These are phyloP conservation scores for Fraxinus greggii DNA, from an alignment of 305 asterid species.

Conservation along the genomic window DNA sequence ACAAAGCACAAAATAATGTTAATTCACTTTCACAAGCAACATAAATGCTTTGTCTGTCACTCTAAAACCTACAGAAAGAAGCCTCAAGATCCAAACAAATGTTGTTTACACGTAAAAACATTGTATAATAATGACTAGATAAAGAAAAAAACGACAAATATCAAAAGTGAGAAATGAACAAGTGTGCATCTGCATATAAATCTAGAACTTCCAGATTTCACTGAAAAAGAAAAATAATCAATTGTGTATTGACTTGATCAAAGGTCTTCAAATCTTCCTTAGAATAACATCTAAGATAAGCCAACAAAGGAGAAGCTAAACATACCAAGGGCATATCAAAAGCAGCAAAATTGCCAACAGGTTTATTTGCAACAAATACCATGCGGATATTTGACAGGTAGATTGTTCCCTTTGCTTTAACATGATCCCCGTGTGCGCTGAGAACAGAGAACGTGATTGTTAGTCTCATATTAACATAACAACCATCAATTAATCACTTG, in stretches of 20 bases:
- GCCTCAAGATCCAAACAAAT: not conserved
- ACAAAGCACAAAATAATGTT: not conserved
- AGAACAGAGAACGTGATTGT: not conserved
- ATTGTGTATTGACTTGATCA: not conserved
- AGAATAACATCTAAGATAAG: not conserved
- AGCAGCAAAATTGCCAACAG: slow-evolving; percentile 58
- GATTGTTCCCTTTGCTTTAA: slow-evolving; percentile 76
- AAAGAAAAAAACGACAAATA: not conserved
- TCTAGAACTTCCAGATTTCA: not conserved
- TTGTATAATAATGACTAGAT: not conserved
- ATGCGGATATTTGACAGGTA: slow-evolving; percentile 89
- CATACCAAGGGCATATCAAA: slow-evolving; percentile 96
- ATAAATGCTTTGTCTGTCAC: not conserved
- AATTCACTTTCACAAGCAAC: not conserved
- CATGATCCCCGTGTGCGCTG: slow-evolving; percentile 71
- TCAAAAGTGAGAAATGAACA: not conserved
- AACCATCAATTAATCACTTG: slow-evolving; percentile 3
- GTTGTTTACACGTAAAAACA: not conserved
- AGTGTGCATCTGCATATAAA: not conserved
- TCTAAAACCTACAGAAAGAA: not conserved
- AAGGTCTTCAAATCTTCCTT: not conserved
- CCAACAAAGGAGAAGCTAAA: slow-evolving; percentile 17
- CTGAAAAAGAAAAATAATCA: not conserved
- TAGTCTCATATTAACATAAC: not conserved
- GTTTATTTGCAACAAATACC: slow-evolving; percentile 82